Evolutionary conservation across 176 grass and related monocot species (phyloP).

Genomic region (Saccharum officinarum): DNA sequence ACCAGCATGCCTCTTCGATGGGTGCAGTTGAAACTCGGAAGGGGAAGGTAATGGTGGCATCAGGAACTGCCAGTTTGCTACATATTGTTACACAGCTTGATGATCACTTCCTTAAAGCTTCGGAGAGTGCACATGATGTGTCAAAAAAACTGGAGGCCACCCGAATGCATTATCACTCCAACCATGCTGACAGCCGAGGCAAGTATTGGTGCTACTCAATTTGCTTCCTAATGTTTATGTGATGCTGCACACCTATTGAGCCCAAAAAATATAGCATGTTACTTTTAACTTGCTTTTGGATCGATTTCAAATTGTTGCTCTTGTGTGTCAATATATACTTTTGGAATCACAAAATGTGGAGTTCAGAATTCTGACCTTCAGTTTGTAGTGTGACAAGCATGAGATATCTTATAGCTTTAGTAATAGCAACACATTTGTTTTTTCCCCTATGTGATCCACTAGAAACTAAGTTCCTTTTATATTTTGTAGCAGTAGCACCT

Average conservation of each 20-base stretch:
- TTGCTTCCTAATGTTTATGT: slow-evolving; percentile 9
- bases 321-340: neutral
- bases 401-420: neutral
- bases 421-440: neutral
- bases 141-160: slow-evolving; percentile 90
- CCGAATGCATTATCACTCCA: slow-evolving; percentile 95
- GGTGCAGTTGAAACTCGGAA: slow-evolving; percentile 35
- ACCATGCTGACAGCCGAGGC: slow-evolving; percentile 90
- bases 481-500: neutral
- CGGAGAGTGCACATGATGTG: slow-evolving; percentile 80
- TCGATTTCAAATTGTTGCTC: neutral
- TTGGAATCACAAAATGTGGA: neutral
- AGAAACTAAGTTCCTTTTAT: neutral
- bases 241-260: neutral
- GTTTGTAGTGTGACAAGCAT: neutral
- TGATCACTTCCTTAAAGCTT: slow-evolving; percentile 79
- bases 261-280: neutral
- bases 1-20: slow-evolving; percentile 53
- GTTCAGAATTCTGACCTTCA: slow-evolving; percentile 19
- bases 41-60: slow-evolving; percentile 48
- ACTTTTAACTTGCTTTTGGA: neutral
- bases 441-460: neutral
- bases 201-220: slow-evolving; percentile 32
- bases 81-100: slow-evolving; percentile 66
- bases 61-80: slow-evolving; percentile 47